Evolutionary conservation across 208 protist species (phyloP).

Genomic region (Acanthamoeba culbertsoni): DNA sequence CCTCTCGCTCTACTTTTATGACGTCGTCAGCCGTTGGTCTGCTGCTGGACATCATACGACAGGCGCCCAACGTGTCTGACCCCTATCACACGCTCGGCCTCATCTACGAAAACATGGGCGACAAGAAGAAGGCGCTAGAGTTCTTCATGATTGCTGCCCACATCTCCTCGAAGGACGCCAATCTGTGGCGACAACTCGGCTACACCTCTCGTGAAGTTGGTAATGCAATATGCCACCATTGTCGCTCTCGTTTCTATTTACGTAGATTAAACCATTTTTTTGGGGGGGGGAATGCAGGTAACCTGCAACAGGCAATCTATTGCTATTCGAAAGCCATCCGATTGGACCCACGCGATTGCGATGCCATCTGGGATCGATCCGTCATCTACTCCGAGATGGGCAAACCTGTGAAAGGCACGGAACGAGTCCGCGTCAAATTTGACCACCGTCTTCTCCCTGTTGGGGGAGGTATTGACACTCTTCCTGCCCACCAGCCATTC

Average conservation of each 20-base stretch:
- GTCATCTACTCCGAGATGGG: constrained; percentile 40
- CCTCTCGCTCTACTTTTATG: neutral
- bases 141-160: constrained; percentile 71
- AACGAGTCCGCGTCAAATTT: neutral
- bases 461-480: no score
- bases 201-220: constrained; percentile 50
- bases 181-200: constrained; percentile 56
- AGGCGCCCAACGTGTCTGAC: constrained; percentile 65
- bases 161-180: constrained; percentile 54
- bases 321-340: constrained; percentile 53
- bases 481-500: no score
- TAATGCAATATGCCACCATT: neutral
- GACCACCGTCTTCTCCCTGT: neutral
- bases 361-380: constrained; percentile 55
- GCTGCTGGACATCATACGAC: constrained; percentile 65
- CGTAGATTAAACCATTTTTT: neutral
- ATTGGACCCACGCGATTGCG: constrained; percentile 46
- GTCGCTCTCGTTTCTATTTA: neutral
- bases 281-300: neutral
- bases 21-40: constrained; percentile 35
- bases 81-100: constrained; percentile 70
- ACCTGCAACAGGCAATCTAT: constrained; percentile 63
- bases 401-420: neutral
- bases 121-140: constrained; percentile 66
- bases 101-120: constrained; percentile 69